These are phyloP conservation scores for Dissophora ornata DNA, from an alignment of 192 early-diverging fungal species.

Conservation along the genomic window DNA sequence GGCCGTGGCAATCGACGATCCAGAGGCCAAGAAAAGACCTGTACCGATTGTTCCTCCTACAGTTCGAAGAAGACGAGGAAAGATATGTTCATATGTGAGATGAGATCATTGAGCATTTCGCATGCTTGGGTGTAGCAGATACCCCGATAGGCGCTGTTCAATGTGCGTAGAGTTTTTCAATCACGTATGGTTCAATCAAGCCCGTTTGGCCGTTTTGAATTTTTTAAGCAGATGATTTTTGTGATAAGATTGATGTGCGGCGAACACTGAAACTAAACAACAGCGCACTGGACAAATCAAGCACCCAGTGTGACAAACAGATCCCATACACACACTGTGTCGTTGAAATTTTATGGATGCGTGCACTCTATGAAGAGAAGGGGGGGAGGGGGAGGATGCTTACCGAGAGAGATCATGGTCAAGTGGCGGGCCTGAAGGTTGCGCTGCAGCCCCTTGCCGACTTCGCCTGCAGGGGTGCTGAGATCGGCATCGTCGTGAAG, in stretches of 20 bases:
- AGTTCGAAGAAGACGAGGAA: neutral
- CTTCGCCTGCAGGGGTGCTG: neutral
- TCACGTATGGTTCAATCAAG: too few relatives aligned
- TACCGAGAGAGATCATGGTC: conserved; percentile 63
- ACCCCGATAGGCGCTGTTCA: neutral
- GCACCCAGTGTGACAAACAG: too few relatives aligned
- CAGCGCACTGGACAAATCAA: too few relatives aligned
- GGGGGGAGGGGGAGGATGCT: neutral
- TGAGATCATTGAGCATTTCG: conserved; percentile 7
- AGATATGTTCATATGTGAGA: conserved; percentile 12
- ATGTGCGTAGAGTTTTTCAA: conserved; percentile 1
- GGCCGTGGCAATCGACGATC: conserved; percentile 36
- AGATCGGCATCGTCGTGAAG: conserved; percentile 22
- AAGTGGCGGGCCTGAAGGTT: conserved; percentile 77
- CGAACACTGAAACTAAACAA: too few relatives aligned
- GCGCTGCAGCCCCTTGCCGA: conserved; percentile 62
- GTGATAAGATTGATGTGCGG: too few relatives aligned
- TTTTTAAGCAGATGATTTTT: neutral
- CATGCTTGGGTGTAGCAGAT: neutral
- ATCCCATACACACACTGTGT: too few relatives aligned
- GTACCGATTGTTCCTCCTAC: conserved; percentile 59
- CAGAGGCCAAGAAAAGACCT: conserved; percentile 55
- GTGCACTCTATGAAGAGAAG: neutral
- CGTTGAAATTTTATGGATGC: too few relatives aligned
- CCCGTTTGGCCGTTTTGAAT: conserved; percentile 48